Base-by-base conservation (phyloP, 1,139 yeast genomes). In the Protomyces arabidopsidicola region DNA sequence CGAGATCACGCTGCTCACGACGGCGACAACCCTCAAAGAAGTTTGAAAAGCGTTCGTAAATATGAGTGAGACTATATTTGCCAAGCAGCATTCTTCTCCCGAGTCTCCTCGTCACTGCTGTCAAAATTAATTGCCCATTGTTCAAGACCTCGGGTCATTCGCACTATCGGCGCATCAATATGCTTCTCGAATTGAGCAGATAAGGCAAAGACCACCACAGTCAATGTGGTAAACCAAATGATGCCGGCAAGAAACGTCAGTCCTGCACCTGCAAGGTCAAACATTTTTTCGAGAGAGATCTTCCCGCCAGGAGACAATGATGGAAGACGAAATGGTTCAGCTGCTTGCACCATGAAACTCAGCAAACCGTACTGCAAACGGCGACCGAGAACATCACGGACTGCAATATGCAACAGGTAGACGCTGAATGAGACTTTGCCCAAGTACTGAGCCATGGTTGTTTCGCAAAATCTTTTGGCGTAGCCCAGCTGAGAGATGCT, bases 381-480 rank as follows among this genome's bases (percentile, higher is more conserved):
- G 18, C 18, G 36, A 6, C 60, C 60, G n/a, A 45, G 45, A 6
- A 56, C 45, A 22, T 56, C 60, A 5, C 60, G 53, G n/a, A 35
- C 38, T n/a, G 31, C 16, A 9, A 56, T 36, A 36, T 56, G 60
- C 24, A 27, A 31, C 2, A 56, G 60, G 22, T 56, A 56, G 8
- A 56, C 18, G 3, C 45, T 14, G 34, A 56, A 56, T 3, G 60
- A 56, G n/a, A 56, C 36, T 39, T 56, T 56, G 6, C 60, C 60
- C 20, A 56, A 45, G 34, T 56, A 48, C 9, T 45, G 53, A 20
- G 45, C 18, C 8, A 22, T 9, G 9, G 36, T 8, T 8, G 48
- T 8, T 4, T 45, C 54, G 18, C 50, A 45, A 36, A 56, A 31
- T 5, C 35, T 16, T 24, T 31, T 42, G 16, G 53, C 59, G 31